Evolutionary conservation across 2,329 filamentous ascomycete genomes (phyloP), one percentile per base, ranked within the genome.

Genomic region (Verruconis gallopava): DNA sequence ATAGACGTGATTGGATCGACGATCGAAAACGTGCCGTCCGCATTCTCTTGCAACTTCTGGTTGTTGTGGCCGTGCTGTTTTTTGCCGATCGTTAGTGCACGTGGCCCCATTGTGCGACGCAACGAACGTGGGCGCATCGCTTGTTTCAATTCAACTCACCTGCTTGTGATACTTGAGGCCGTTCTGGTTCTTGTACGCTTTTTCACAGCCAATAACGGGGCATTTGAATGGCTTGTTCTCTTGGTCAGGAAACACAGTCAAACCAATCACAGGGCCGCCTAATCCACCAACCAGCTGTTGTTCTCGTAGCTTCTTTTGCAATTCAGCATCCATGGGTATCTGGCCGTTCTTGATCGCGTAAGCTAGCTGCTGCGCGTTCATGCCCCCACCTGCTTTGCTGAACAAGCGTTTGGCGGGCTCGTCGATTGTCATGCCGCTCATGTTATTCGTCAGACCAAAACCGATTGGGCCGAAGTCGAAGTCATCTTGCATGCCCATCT

Each of bases 121-220:
- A n/a, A n/a, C n/a, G n/a, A 25, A 35, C 22, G 38, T n/a, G n/a
- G 15, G 20, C 1, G 21, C 15, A 25, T 15, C 9, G 15, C 19
- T 22, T 17, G 17, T 12, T 5, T 21, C 9, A 12, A 37, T n/a
- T 20, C 42, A 47, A 66, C 71, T 63, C 65, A 75, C 73, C 56
- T 72, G 67, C 64, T 81, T 81, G 64, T 81, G 77, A 53, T 85
- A 98, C 75, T 96, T 98, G 44, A 98, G 71, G 38, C 91, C 91
- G 52, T 98, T 98, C 60, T 96, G 91, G 61, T 98, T 98, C 72
- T 98, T 98, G 68, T 98, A 98, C 0, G 91, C 89, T 69, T 98
- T 98, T 62, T 96, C 91, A 56, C 91, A 98, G 4, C 91, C 91
- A 58, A 98, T 93, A 39, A 98, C 91, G 1, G 91, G 91, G 55